These are phyloP conservation scores for Trichoderma sp. DNA, from an alignment of 2,329 filamentous ascomycete genomes.

Conservation along the genomic window DNA sequence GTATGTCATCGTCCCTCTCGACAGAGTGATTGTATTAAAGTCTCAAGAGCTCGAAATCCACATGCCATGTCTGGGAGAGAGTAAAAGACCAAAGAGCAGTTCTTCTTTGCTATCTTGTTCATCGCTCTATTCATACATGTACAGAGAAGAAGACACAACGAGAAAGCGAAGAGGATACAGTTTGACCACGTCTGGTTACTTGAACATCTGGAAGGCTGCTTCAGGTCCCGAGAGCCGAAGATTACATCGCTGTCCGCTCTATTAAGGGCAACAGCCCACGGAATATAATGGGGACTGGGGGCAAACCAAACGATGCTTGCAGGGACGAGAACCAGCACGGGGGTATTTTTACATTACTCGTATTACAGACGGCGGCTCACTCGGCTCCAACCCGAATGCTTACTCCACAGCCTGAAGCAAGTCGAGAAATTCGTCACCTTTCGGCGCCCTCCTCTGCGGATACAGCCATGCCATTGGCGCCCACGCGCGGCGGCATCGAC, in stretches of 20 bases:
- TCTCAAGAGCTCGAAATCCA: not conserved
- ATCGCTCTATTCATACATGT: not conserved
- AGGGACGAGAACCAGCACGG: conserved; percentile 15
- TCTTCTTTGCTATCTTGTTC: not conserved
- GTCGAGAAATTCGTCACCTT: conserved; percentile 36
- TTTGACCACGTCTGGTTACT: not conserved
- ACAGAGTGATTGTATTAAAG: not conserved
- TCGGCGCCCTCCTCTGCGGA: conserved; percentile 36
- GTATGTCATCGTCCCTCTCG: not conserved
- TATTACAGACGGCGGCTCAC: conserved; percentile 36
- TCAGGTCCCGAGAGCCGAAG: conserved; percentile 2
- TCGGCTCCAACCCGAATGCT: conserved; percentile 43
- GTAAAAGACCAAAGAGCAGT: not conserved
- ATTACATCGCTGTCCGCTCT: not conserved
- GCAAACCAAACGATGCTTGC: not conserved
- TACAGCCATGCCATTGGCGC: conserved; percentile 41
- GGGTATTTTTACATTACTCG: conserved; percentile 18
- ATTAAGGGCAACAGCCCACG: not conserved
- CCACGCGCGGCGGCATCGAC: conserved; percentile 34
- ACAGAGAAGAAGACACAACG: not conserved
- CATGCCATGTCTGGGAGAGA: not conserved
- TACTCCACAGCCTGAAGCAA: conserved; percentile 31
- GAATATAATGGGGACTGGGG: not conserved
- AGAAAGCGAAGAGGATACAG: not conserved
- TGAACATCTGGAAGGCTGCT: not conserved